Evolutionary conservation across 139 green algal species (phyloP).

Genomic region (Chlamydomonas eustigma): DNA sequence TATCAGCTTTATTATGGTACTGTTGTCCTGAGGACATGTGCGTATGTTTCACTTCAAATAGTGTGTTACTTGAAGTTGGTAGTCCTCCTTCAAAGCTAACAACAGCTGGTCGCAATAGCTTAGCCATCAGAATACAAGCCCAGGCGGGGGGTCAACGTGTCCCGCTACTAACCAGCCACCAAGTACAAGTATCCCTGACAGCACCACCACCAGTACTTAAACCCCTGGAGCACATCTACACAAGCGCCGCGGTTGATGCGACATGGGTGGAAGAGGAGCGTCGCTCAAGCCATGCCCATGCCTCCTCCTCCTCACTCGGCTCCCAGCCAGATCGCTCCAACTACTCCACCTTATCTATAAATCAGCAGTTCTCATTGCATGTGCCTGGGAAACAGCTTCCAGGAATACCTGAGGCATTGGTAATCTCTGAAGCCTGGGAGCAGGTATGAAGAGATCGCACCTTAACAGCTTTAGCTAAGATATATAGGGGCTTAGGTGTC

Average conservation of each 20-base stretch:
- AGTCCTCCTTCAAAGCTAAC: constrained; percentile 18
- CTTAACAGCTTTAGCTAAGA: not conserved
- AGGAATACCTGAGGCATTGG: no score
- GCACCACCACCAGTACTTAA: not conserved
- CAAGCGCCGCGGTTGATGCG: not conserved
- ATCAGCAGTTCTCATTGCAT: no score
- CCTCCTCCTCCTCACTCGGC: not conserved
- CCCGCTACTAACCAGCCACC: not conserved
- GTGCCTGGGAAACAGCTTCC: no score
- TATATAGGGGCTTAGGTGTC: not conserved
- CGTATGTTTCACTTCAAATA: not conserved
- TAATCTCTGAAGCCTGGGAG: not conserved
- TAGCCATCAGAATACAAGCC: constrained; percentile 17
- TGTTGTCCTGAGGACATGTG: not conserved
- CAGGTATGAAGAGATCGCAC: not conserved
- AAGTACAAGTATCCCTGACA: not conserved
- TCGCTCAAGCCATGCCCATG: not conserved
- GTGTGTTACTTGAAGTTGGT: constrained; percentile 16
- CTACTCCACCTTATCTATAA: no score
- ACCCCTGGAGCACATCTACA: not conserved
- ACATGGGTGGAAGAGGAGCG: no score
- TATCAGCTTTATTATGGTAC: not conserved
- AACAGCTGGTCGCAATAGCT: constrained; percentile 29
- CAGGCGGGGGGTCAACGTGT: constrained; percentile 8
- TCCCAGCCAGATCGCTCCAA: not conserved